Base-by-base conservation (phyloP, 1,284 basidiomycete species). In the Tremellales sp. region DNA sequence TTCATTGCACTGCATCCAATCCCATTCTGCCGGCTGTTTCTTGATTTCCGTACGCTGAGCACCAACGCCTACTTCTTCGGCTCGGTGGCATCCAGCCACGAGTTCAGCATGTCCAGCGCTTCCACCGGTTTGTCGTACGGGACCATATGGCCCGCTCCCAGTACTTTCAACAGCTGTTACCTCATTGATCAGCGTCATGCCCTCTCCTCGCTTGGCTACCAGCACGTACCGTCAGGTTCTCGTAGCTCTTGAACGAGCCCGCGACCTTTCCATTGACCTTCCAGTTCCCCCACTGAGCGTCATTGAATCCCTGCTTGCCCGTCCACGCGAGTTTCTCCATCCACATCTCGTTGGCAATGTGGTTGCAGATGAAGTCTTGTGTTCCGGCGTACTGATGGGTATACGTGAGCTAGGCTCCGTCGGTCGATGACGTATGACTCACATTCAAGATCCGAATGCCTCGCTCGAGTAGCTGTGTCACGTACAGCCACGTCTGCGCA, bases 321-420 rank as follows among this genome's bases (percentile, higher is more conserved):
- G 75, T 76, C 84, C 84, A 86, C 53, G 82, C 77, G 54, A 86
- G 72, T 64, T 50, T 42, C 37, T 78, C 67, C 24, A 81, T 80
- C 83, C 82, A 84, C 9, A 76, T 70, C 57, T 84, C 79, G 58
- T 86, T 86, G 2, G 81, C 84, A 14, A 86, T 60, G 46, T 69
- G 78, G 65, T 87, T 87, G 68, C 84, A 87, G 62, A 85, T 81
- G 79, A 81, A 86, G 65, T 87, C 85, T 56, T 81, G 84, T 28
- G 83, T 85, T 21, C 69, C 64, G 43, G 58, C 60, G 48, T 65
- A 67, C 51, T 62, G 18, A 4, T 37, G 25, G 36, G 18, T 44
- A 33, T n/a, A 13, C 35, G 43, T 22, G 16, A 21, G 26, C 26
- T 18, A 25, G 21, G 27, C 9, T n/a, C 26, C 21, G n/a, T n/a